phyloP scores from a whole-genome alignment of 2,329 filamentous ascomycete species.

The Monosporascus sp. region DNA sequence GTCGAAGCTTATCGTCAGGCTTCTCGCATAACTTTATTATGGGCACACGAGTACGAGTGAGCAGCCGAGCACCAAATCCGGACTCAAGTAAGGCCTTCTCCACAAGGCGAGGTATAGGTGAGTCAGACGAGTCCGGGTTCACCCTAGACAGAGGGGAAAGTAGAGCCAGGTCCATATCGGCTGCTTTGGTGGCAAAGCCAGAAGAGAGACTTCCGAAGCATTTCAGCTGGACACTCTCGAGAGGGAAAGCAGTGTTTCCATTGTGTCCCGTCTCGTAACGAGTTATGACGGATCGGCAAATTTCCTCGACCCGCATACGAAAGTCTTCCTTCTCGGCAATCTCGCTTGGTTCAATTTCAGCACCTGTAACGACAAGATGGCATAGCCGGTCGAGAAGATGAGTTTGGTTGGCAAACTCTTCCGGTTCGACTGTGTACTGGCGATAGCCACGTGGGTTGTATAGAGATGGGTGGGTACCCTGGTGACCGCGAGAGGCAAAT shows the following conservation, averaged over 20 bases:
- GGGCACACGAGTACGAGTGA: constrained; percentile 75
- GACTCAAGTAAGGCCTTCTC: constrained; percentile 69
- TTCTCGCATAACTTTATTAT: constrained; percentile 82
- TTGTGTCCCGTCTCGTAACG: constrained; percentile 42
- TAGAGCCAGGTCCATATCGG: constrained; percentile 84
- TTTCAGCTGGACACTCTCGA: constrained; percentile 58
- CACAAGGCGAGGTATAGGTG: constrained; percentile 65
- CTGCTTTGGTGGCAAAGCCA: constrained; percentile 81
- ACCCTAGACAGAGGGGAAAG: constrained; percentile 57
- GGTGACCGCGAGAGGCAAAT: constrained; percentile 17
- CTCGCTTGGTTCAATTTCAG: constrained; percentile 60
- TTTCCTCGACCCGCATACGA: constrained; percentile 55
- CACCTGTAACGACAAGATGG: constrained; percentile 44
- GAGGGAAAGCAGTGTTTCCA: constrained; percentile 40
- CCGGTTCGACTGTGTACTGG: constrained; percentile 26
- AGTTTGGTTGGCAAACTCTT: constrained; percentile 45
- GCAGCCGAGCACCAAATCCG: constrained; percentile 69
- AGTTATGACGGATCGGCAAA: constrained; percentile 57
- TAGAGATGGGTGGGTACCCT: constrained; percentile 20
- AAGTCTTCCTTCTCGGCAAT: constrained; percentile 68
- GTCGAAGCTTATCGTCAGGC: constrained; percentile 56
- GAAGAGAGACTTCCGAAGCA: constrained; percentile 81
- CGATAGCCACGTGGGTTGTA: constrained; percentile 27
- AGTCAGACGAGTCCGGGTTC: constrained; percentile 48
- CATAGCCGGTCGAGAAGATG: constrained; percentile 45